These are phyloP conservation scores for Ophiostoma novo-ulmi DNA, from an alignment of 2,329 filamentous ascomycete species.

Conservation along the genomic window DNA sequence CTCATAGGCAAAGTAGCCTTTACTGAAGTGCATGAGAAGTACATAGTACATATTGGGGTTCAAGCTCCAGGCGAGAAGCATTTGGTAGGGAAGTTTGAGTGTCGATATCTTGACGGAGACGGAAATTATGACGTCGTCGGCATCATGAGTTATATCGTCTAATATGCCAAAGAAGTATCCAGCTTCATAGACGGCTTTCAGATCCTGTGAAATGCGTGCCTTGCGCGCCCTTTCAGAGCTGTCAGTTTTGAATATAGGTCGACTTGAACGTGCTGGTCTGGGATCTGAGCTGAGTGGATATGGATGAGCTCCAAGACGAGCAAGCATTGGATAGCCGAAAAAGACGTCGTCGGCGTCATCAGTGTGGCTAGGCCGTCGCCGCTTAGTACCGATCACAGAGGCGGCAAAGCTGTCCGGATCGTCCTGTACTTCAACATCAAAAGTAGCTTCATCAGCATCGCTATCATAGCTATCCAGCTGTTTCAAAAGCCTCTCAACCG, in stretches of 20 bases:
- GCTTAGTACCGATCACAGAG: neutral
- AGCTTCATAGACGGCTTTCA: constrained; percentile 54
- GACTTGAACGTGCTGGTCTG: neutral
- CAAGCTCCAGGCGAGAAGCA: constrained; percentile 72
- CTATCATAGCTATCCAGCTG: neutral
- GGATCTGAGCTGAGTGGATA: neutral
- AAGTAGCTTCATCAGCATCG: constrained; percentile 27
- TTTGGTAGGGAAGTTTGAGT: constrained; percentile 68
- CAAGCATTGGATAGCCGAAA: neutral
- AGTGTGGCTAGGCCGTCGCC: neutral
- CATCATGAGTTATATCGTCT: constrained; percentile 40
- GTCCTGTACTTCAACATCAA: neutral
- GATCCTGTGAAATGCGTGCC: constrained; percentile 49
- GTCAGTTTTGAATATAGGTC: neutral
- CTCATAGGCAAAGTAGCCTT: constrained; percentile 56
- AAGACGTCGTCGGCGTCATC: too few relatives aligned
- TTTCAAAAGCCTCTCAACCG: neutral
- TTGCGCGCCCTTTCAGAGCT: neutral
- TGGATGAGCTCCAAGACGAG: neutral
- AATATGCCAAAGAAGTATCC: constrained; percentile 68
- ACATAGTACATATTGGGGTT: constrained; percentile 63
- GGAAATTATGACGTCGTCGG: constrained; percentile 50
- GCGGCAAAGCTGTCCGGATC: neutral
- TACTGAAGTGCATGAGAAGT: constrained; percentile 61
- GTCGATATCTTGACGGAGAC: constrained; percentile 65